These are phyloP conservation scores for Suillus ampliporus DNA, from an alignment of 768 basidiomycete genomes.

Conservation along the genomic window DNA sequence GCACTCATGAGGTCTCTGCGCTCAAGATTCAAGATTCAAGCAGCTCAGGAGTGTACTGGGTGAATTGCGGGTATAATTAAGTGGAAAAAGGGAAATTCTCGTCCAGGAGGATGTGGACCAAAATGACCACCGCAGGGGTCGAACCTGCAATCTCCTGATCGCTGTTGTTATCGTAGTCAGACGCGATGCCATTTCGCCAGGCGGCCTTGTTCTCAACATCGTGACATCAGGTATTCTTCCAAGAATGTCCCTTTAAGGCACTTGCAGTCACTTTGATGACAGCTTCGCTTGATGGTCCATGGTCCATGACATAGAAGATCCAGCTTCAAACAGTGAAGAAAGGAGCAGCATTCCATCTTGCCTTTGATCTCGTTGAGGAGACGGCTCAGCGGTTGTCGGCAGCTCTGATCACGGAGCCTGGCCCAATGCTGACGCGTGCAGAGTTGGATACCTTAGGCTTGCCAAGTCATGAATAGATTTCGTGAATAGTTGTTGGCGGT, in stretches of 20 bases:
- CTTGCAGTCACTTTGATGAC: too few species aligned
- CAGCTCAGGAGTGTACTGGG: neutral
- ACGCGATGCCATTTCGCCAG: constrained; percentile 95
- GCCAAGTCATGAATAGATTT: too few species aligned
- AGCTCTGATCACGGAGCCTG: neutral
- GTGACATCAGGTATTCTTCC: too few species aligned
- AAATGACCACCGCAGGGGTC: constrained; percentile 85
- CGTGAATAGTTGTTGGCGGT: too few species aligned
- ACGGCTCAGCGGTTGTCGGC: neutral
- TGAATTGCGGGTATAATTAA: neutral
- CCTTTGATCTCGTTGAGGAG: neutral
- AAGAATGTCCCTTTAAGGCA: too few species aligned
- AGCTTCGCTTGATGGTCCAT: too few species aligned
- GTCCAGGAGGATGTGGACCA: neutral
- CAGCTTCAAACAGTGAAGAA: neutral
- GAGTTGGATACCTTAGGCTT: too few species aligned
- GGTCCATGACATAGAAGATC: too few species aligned
- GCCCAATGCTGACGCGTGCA: neutral
- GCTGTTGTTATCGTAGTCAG: constrained; percentile 70
- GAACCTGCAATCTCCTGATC: constrained; percentile 94
- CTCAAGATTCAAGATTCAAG: neutral
- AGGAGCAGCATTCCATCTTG: neutral
- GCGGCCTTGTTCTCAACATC: constrained; percentile 52
- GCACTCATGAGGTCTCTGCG: neutral
- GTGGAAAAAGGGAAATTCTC: neutral